Percentiles rank a stretch among this genome's conserved stretches.
Evolutionary conservation across 2,329 filamentous ascomycete species (phyloP).

Genomic region (Neopestalotiopsis sp.): DNA sequence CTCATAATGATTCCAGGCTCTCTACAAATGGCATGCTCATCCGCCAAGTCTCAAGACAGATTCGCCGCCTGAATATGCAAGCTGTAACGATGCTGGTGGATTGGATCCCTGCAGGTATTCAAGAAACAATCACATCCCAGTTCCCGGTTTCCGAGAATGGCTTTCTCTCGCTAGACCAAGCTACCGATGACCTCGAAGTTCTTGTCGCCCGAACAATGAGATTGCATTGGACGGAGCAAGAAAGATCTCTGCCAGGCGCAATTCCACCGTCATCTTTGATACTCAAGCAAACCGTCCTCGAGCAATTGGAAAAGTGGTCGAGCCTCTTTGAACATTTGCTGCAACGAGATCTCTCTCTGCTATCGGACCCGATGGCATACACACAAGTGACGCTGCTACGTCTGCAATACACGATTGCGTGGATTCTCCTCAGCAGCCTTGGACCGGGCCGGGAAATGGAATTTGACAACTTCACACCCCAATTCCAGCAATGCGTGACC

Average conservation of each 20-base stretch:
- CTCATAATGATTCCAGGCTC: constrained; percentile 18
- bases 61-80: constrained; percentile 43
- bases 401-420: constrained; percentile 36
- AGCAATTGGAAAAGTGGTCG: constrained; percentile 33
- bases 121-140: constrained; percentile 26
- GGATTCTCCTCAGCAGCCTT: constrained; percentile 30
- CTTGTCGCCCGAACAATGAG: constrained; percentile 36
- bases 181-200: constrained; percentile 37
- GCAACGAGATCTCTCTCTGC: constrained; percentile 21
- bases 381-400: constrained; percentile 34
- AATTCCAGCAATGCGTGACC: constrained; percentile 34
- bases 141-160: constrained; percentile 21
- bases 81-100: constrained; percentile 38
- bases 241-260: constrained; percentile 21
- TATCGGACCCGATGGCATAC: constrained; percentile 20
- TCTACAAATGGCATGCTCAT: constrained; percentile 30
- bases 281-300: constrained; percentile 23
- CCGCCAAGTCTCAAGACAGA: constrained; percentile 37
- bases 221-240: constrained; percentile 30
- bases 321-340: constrained; percentile 32
- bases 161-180: constrained; percentile 37
- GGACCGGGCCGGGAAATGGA: constrained; percentile 34
- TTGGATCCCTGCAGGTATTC: constrained; percentile 36
- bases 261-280: constrained; percentile 19
- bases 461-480: constrained; percentile 34